Conservation (phyloP, 768 basidiomycete genomes). For the Ramaria sp. region DNA sequence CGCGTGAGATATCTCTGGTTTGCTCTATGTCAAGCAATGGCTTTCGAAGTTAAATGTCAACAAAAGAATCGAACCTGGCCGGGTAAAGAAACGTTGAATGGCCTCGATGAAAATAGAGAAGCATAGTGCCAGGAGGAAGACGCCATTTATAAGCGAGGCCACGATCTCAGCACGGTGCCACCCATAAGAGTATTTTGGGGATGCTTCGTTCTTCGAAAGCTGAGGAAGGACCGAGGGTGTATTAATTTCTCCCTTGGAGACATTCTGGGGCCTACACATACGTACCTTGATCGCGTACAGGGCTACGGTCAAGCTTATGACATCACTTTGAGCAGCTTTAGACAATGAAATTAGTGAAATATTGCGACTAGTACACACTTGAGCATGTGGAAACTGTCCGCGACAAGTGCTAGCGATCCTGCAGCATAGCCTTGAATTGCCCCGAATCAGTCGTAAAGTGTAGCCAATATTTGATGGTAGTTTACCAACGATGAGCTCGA, state of each 20-base stretch:
- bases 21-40: not conserved
- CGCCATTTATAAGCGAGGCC: slow-evolving; percentile 90
- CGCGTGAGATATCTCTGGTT: slow-evolving; percentile 78
- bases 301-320: slow-evolving; percentile 89
- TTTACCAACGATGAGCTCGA: slow-evolving; percentile 72
- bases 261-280: not conserved
- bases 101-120: slow-evolving; percentile 94
- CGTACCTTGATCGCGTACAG: slow-evolving; percentile 84
- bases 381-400: slow-evolving; percentile 98
- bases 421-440: slow-evolving; percentile 70
- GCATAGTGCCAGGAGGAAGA: slow-evolving; percentile 93
- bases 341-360: not conserved
- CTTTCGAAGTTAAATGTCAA: not conserved
- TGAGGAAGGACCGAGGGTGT: slow-evolving; percentile 18
- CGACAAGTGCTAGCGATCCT: slow-evolving; percentile 88
- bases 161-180: slow-evolving; percentile 98
- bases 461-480: slow-evolving; percentile 3
- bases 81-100: slow-evolving; percentile 77
- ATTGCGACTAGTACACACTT: slow-evolving; percentile 46
- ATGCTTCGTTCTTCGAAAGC: slow-evolving; percentile 56
- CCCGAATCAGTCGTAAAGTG: not conserved
- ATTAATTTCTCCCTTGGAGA: not conserved
- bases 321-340: slow-evolving; percentile 55
- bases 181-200: slow-evolving; percentile 86
- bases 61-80: slow-evolving; percentile 45